Percentiles rank a stretch among this genome's conserved stretches.
Evolutionary conservation across 805 yeast genomes (phyloP).

Genomic region (Starmerella geochares): DNA sequence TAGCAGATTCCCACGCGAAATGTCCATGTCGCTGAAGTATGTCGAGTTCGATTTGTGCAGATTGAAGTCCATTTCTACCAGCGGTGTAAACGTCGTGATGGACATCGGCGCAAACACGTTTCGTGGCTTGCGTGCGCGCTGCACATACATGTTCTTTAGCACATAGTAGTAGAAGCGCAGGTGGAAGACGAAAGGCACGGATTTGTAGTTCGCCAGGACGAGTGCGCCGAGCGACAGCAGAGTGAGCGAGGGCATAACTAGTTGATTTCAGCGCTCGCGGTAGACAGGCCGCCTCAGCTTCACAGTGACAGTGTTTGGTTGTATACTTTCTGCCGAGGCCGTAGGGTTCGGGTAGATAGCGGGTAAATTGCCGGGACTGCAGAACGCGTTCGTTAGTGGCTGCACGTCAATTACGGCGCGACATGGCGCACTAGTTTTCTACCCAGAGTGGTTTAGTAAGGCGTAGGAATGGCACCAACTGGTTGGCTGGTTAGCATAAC

Average conservation of each 20-base stretch:
- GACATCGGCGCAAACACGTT: constrained; percentile 15
- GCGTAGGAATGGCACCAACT: too few relatives aligned
- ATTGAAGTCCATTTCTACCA: constrained; percentile 75
- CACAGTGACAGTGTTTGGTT: background rate
- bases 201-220: constrained; percentile 44
- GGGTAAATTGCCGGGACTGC: background rate
- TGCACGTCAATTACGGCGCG: too few relatives aligned
- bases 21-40: constrained; percentile 70
- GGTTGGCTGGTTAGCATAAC: too few relatives aligned
- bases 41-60: constrained; percentile 82
- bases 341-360: background rate
- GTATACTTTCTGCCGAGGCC: background rate
- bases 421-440: too few relatives aligned
- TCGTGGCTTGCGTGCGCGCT: constrained; percentile 2
- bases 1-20: constrained; percentile 60
- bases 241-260: constrained; percentile 8
- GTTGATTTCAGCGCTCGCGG: too few relatives aligned
- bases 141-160: constrained; percentile 25
- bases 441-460: too few relatives aligned
- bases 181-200: constrained; percentile 58
- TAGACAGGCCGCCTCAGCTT: background rate
- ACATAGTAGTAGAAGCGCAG: constrained; percentile 49
- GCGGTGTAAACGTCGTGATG: constrained; percentile 48
- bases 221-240: constrained; percentile 20
- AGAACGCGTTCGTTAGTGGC: background rate